Base-by-base conservation (phyloP, 1,139 yeast species). In the Kurtzmaniella quercitrusa region DNA sequence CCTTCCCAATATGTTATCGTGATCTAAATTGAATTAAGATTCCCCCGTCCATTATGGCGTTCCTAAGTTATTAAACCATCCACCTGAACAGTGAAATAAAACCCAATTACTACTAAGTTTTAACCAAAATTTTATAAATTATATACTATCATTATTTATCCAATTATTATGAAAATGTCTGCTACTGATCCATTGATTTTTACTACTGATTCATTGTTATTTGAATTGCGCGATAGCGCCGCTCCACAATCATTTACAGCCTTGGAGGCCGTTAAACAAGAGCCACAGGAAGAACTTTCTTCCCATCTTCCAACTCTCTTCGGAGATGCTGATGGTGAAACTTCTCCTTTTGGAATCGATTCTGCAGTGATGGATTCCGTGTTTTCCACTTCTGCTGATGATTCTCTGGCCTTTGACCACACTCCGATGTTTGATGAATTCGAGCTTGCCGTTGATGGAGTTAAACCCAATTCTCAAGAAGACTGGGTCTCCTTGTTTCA, bases 401-500 rank as follows among this genome's bases (percentile, higher is more conserved):
- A 63, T 43, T 52, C 59, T 43, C 59, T 56, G 38, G 52, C 68
- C 18, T 72, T 69, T 41, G 73, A 73, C 46, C 70, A 76, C 40
- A 73, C 85, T 56, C 88, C 90, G 57, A 79, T 82, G 85, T 82
- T 83, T 65, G 82, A 71, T 51, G 79, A 77, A 46, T 69, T 71
- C 50, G 77, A 72, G 50, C 68, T 71, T 50, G 68, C 70, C 45
- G 59, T 71, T 46, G 77, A 71, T 46, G 75, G 77, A 45, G 62
- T 68, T 45, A 73, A 72, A 54, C 57, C 70, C 50, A 70, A 77
- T 54, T 57, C 65, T 41, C 70, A 69, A 52, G 75, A 75, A 29
- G 76, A 76, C 57, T 82, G 89, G 89, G 76, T 77, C 38, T 74
- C 87, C n/a, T 68, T 82, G 47, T 82, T 82, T 54, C 80, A 73